phyloP scores from a whole-genome alignment of 768 basidiomycete genomes.

The Astraeus odoratus region DNA sequence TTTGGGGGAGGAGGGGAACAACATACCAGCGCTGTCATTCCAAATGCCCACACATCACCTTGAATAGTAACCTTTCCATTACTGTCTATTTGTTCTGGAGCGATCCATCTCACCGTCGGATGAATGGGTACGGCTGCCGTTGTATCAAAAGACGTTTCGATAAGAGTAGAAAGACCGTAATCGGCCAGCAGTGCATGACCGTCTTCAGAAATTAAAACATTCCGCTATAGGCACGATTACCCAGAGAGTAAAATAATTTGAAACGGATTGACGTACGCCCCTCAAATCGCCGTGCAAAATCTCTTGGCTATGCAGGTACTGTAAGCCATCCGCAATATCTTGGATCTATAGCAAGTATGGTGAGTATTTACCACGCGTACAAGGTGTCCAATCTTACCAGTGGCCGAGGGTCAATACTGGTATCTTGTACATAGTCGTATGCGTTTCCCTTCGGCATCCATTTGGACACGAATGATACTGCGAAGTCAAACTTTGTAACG shows the following conservation, averaged over 20 bases:
- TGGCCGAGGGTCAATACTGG: not conserved
- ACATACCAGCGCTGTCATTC: too few relatives aligned
- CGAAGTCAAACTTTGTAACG: constrained; percentile 15
- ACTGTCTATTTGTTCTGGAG: not conserved
- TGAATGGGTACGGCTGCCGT: not conserved
- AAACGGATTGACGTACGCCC: not conserved
- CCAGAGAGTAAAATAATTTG: not conserved
- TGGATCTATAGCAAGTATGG: not conserved
- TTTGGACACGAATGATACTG: constrained; percentile 15
- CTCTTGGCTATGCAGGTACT: not conserved
- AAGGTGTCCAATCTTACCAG: not conserved
- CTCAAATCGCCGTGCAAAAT: not conserved
- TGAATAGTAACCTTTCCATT: too few relatives aligned
- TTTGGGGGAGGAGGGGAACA: too few relatives aligned
- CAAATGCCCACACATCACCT: too few relatives aligned
- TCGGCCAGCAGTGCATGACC: not conserved
- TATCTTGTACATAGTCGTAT: constrained; percentile 8
- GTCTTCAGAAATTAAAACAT: not conserved
- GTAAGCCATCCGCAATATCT: not conserved
- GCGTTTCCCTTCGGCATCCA: constrained; percentile 16
- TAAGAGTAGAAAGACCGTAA: not conserved
- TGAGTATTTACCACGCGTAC: not conserved
- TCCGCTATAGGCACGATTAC: not conserved
- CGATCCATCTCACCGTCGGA: not conserved
- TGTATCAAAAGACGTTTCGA: not conserved